Conservation (phyloP, 345 rosid species). For the Carallia pectinifolia region DNA sequence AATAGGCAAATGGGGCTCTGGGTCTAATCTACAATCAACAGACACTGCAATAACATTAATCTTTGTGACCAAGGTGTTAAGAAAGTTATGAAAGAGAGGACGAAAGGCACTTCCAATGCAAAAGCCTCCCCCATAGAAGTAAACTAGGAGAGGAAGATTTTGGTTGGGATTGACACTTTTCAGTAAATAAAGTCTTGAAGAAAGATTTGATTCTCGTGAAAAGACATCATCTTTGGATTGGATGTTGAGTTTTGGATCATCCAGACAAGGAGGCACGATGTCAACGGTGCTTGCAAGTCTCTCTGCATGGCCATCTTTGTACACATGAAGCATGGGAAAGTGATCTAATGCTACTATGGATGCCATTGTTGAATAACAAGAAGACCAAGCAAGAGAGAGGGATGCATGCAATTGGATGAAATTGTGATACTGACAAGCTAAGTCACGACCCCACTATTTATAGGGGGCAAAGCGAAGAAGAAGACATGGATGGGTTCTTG, state of each 20-base stretch:
- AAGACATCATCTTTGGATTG: constrained; percentile 36
- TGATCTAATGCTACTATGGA: background rate
- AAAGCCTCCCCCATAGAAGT: constrained; percentile 50
- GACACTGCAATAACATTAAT: constrained; percentile 2
- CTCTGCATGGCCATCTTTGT: constrained; percentile 14
- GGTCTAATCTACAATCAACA: constrained; percentile 5
- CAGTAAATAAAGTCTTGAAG: constrained; percentile 34
- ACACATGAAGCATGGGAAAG: constrained; percentile 18
- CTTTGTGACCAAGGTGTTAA: background rate
- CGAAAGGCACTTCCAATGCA: constrained; percentile 24
- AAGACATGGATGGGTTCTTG: too few species aligned
- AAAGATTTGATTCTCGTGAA: constrained; percentile 25
- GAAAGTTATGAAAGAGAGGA: background rate
- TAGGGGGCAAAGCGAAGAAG: too few species aligned
- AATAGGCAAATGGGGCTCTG: background rate
- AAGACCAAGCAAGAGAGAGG: too few species aligned
- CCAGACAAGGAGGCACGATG: constrained; percentile 5
- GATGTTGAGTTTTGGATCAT: constrained; percentile 9
- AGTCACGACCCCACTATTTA: too few species aligned
- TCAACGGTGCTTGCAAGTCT: background rate
- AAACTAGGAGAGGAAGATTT: constrained; percentile 18
- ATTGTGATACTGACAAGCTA: too few species aligned
- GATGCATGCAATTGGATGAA: too few species aligned
- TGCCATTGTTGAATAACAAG: too few species aligned
- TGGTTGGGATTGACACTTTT: background rate